These are phyloP conservation scores for Aspergillus udagawae DNA, from an alignment of 2,329 filamentous ascomycete species.

Conservation along the genomic window DNA sequence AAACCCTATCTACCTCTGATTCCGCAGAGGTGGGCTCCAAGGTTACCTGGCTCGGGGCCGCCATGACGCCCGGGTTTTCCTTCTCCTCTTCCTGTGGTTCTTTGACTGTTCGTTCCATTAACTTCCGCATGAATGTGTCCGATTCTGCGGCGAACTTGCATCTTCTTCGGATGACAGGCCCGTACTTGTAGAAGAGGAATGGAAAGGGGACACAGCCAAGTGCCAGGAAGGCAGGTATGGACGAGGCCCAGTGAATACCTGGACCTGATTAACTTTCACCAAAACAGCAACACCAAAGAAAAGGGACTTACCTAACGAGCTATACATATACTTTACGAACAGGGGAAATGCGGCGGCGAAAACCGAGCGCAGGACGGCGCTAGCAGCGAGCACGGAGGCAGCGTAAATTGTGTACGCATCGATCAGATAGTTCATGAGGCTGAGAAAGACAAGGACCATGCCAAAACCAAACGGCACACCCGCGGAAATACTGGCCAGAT, in stretches of 20 bases:
- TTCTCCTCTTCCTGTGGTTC: neutral
- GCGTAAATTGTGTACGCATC: conserved; percentile 41
- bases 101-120: conserved; percentile 13
- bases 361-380: conserved; percentile 41
- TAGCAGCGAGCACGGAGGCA: conserved; percentile 39
- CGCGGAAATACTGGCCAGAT: conserved; percentile 35
- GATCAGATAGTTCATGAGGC: conserved; percentile 40
- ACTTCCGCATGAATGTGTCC: conserved; percentile 23
- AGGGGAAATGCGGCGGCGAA: conserved; percentile 45
- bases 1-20: neutral
- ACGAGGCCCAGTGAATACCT: conserved; percentile 45
- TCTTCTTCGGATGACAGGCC: conserved; percentile 31
- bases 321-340: conserved; percentile 45
- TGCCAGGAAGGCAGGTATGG: conserved; percentile 42
- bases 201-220: conserved; percentile 39
- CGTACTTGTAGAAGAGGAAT: conserved; percentile 40
- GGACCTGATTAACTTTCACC: neutral
- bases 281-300: neutral
- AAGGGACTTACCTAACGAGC: conserved; percentile 24
- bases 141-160: conserved; percentile 37
- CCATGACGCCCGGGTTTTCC: neutral
- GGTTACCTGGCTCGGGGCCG: neutral
- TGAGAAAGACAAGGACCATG: conserved; percentile 38
- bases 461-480: conserved; percentile 39
- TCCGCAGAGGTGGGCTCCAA: neutral